phyloP scores from a whole-genome alignment of 179 eudicot species.

The Kewa caespitosa region DNA sequence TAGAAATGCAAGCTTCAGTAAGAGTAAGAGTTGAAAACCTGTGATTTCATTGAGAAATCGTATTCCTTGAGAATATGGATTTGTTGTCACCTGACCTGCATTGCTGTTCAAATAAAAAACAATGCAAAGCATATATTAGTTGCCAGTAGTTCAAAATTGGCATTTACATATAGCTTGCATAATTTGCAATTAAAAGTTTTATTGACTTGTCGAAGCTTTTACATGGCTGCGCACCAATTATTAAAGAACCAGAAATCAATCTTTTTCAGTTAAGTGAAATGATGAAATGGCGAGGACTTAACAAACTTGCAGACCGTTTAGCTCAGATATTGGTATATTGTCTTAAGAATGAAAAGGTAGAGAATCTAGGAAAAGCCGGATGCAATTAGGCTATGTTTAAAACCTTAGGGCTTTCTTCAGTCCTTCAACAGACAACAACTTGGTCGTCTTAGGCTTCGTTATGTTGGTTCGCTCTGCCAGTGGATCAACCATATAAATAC shows the following conservation, averaged over 20 bases:
- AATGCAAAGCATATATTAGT: no score
- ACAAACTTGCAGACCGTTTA: not conserved
- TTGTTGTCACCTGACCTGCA: constrained; percentile 78
- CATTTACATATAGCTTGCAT: no score
- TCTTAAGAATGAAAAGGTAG: constrained; percentile 5
- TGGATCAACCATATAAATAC: constrained; percentile 71
- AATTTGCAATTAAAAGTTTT: no score
- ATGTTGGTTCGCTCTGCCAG: constrained; percentile 39
- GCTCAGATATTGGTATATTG: not conserved
- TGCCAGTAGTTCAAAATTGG: not conserved
- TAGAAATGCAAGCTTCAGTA: not conserved
- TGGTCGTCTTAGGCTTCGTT: constrained; percentile 46
- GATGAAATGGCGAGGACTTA: no score
- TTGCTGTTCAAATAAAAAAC: constrained; percentile 51
- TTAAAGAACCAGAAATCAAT: no score
- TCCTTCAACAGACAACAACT: constrained; percentile 77
- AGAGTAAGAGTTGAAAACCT: constrained; percentile 44
- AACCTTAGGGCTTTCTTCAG: constrained; percentile 86
- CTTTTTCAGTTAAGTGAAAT: no score
- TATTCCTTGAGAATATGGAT: constrained; percentile 77
- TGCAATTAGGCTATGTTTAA: constrained; percentile 1
- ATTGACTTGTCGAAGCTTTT: no score
- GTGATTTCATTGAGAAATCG: constrained; percentile 80
- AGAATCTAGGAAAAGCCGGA: constrained; percentile 1
- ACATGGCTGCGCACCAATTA: no score